A percentile compares a stretch with the other conserved stretches of the same genome.
Evolutionary conservation across 257 asterid genomes (phyloP).

Genomic region (Solanum pimpinellifolium): DNA sequence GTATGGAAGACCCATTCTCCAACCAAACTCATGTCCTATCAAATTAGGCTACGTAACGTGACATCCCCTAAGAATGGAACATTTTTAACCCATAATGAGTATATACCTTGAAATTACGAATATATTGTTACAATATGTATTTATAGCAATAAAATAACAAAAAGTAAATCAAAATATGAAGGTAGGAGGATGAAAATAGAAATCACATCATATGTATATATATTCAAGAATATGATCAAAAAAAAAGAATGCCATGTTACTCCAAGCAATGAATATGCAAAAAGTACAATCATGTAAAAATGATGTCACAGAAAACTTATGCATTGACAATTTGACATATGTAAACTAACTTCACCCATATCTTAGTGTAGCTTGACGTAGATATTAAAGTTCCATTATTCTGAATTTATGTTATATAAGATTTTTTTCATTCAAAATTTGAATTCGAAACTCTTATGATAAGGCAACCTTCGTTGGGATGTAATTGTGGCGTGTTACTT

Average conservation of each 20-base stretch:
- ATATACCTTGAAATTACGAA: neutral
- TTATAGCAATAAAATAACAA: no score
- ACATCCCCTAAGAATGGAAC: neutral
- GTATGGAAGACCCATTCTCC: neutral
- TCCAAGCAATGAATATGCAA: neutral
- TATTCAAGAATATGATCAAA: neutral
- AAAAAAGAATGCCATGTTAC: neutral
- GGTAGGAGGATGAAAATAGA: neutral
- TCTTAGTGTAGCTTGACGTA: neutral
- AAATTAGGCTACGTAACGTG: neutral
- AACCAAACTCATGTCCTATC: neutral
- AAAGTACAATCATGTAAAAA: neutral
- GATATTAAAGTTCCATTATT: no score
- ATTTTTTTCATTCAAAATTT: no score
- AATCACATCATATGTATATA: neutral
- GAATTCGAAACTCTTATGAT: neutral
- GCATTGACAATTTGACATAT: neutral
- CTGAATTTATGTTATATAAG: no score
- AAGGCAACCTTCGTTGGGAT: neutral
- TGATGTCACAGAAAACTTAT: neutral
- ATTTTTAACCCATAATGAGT: neutral
- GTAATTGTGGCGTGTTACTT: neutral
- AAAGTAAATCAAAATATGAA: neutral
- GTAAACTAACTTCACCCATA: neutral
- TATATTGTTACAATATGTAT: no score